Base-by-base conservation (phyloP, 2,329 filamentous ascomycete genomes). In the Botrytis galanthina region DNA sequence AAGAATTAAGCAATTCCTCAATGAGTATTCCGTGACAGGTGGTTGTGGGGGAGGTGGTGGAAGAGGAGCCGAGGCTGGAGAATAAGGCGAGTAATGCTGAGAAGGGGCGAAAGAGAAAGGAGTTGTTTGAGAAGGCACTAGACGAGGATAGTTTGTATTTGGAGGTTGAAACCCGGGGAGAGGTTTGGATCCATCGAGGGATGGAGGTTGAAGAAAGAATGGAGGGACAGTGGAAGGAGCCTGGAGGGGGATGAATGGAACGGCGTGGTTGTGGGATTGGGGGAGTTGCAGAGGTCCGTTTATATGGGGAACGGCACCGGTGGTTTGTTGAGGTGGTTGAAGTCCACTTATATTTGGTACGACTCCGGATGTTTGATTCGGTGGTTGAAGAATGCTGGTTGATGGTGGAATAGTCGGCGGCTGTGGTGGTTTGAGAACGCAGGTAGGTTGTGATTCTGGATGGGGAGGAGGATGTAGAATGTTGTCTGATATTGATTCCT, bases 1-100 rank as follows among this genome's bases (percentile, higher is more conserved):
- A 18, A 93, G 84, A 70, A 89, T 87, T 9, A 90, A 83, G 16
- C 90, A 84, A 71, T 87, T 87, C 44, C 88, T 86, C 29, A 87
- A 86, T 16, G 86, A 86, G 44, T 87, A 81, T 78, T 85, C 86
- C 75, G 86, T 83, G 22, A 83, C 78, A 75, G 42, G 76, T 76
- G 35, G 77, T 10, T 75, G 75, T 14, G 64, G 48, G 42, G 70
- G 73, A 51, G 75, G 75, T 1, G 74, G 74, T 4, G 80, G 75
- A 60, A 75, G 76, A 68, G 48, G 75, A 62, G 71, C 66, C 5
- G 57, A 32, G 54, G 44, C 54, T 7, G 51, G n/a, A 57, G 51
- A 57, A 67, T 72, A 72, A 68, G 78, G 69, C n/a, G 68, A 74
- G n/a, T 66, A 35, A 60, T 75, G 74, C 37, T 74, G 63, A 42